Evolutionary conservation across 2,329 filamentous ascomycete genomes (phyloP), one percentile per base, ranked within the genome.

Genomic region (Penicillium sp.): DNA sequence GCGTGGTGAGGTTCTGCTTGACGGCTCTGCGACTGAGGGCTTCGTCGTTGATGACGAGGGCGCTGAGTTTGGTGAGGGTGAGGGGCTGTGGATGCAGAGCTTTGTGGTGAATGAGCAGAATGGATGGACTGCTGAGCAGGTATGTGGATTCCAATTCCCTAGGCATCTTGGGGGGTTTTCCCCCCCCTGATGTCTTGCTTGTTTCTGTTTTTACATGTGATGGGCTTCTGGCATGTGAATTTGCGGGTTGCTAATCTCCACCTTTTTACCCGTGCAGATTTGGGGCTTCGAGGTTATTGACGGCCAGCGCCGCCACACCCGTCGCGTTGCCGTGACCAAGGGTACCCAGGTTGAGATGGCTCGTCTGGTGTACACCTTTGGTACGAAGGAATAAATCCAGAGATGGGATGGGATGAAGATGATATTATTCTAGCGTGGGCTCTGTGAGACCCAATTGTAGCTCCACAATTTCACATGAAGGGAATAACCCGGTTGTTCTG

Each of bases 41-140:
- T 92, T 89, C 83, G 68, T 85, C 16, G 79, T 82, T 53, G 86
- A 85, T 61, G 79, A 81, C 1, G 76, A 73, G 10, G 80, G 82
- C 61, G 73, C 73, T 53, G 75, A 74, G 33, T 75, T 71, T 13
- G 78, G 77, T 0, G 77, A 79, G 5, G 73, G 74, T 0, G 76
- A 80, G 53, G 76, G 78, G 18, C 63, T 70, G 37, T 77, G 79
- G 58, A 61, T 87, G 27, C 77, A 86, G 71, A 81, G 75, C 61
- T 80, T 70, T 60, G 84, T 81, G 22, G 74, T 76, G 54, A 85
- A 81, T 66, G 60, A 77, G 44, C 77, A 78, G 51, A 69, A 70
- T 62, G 75, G 76, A 27, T 88, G 86, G 85, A 82, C 75, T 33
- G 85, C 82, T 3, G 75, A 80, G 62, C 84, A 86, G 78, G 77